Evolutionary conservation across 2,329 filamentous ascomycete species (phyloP).

Genomic region (Colletotrichum cordylinicola): DNA sequence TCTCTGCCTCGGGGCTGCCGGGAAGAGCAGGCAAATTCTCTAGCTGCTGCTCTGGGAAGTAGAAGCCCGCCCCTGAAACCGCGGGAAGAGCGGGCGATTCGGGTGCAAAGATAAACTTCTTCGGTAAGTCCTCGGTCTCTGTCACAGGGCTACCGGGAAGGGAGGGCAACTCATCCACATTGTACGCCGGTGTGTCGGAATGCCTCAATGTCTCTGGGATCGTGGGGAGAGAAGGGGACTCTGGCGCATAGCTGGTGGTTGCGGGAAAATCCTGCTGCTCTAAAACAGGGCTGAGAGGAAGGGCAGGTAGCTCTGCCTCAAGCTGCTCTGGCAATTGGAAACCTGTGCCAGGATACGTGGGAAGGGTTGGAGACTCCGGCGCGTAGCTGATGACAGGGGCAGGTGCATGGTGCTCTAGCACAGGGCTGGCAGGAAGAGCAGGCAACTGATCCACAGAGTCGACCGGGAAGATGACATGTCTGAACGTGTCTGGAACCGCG

Average conservation of each 20-base stretch:
- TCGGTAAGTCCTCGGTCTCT: not conserved
- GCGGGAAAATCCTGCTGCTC: not conserved
- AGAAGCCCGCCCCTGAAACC: not conserved
- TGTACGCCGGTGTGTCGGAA: not conserved
- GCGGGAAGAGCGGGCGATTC: not conserved
- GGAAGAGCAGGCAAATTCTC: slow-evolving; percentile 3
- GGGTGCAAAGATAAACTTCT: not conserved
- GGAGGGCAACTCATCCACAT: not conserved
- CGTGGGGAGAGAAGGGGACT: not conserved
- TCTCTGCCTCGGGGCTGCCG: not conserved
- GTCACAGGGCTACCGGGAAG: not conserved
- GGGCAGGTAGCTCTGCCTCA: not conserved
- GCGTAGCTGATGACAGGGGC: not conserved
- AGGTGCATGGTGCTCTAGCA: not conserved
- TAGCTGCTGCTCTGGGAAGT: not conserved
- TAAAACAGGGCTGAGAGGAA: not conserved
- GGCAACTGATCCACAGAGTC: slow-evolving; percentile 8
- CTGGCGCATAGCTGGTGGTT: not conserved
- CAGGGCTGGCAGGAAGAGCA: slow-evolving; percentile 16
- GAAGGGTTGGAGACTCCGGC: not conserved
- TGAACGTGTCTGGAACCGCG: not conserved
- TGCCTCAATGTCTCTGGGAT: not conserved
- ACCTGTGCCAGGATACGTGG: not conserved
- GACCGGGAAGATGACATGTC: not conserved
- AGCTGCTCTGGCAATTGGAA: not conserved